phyloP scores from a whole-genome alignment of 768 basidiomycete genomes.

The Naematelia aurantialba region DNA sequence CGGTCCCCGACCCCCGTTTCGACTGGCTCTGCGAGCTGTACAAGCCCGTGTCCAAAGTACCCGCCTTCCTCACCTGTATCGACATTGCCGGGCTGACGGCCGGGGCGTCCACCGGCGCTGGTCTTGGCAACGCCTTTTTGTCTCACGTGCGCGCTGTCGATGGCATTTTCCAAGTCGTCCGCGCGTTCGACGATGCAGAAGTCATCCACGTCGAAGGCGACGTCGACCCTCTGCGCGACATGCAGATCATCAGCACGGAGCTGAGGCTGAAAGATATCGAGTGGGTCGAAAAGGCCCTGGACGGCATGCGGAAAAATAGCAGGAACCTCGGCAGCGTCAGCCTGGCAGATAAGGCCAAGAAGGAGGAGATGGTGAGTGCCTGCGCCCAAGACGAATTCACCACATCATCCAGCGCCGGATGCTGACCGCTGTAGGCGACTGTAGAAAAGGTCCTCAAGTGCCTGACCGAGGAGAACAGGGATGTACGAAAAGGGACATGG shows the following conservation, averaged over 20 bases:
- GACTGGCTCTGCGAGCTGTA: constrained; percentile 89
- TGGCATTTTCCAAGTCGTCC: constrained; percentile 97
- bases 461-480: constrained; percentile 73
- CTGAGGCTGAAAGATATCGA: constrained; percentile 95
- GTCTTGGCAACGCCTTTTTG: constrained; percentile 94
- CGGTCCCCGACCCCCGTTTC: constrained; percentile 88
- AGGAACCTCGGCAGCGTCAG: constrained; percentile 68
- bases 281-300: constrained; percentile 91
- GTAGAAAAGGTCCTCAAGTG: constrained; percentile 80
- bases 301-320: constrained; percentile 67
- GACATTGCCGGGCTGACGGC: constrained; percentile 98
- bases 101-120: constrained; percentile 96
- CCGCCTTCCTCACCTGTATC: constrained; percentile 93
- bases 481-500: constrained; percentile 92
- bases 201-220: constrained; percentile 99
- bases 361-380: constrained; percentile 81
- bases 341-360: constrained; percentile 89
- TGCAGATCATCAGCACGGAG: constrained; percentile 95
- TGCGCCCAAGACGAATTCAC: not conserved
- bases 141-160: constrained; percentile 97
- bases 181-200: constrained; percentile 98
- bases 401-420: not conserved
- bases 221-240: constrained; percentile 90
- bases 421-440: constrained; percentile 58
- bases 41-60: constrained; percentile 81